These are phyloP conservation scores for Phytophthora cryptogea DNA, from an alignment of 352 stramenopile genomes.

Conservation along the genomic window DNA sequence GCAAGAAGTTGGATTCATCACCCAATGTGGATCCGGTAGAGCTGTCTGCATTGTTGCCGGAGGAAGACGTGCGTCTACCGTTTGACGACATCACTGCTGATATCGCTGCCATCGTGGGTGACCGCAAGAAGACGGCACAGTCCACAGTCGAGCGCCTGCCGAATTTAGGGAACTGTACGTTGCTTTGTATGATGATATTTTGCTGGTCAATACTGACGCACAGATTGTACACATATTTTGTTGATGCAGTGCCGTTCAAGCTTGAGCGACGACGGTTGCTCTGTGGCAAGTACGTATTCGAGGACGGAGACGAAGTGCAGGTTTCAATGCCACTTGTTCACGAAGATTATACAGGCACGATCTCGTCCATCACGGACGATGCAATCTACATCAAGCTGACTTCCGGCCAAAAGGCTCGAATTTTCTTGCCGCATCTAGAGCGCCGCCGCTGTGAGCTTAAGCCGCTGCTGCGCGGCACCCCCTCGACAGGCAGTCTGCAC, in stretches of 20 bases:
- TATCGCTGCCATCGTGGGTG: constrained; percentile 53
- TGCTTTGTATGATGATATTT: background rate
- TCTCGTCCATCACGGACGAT: constrained; percentile 73
- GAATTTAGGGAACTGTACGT: constrained; percentile 39
- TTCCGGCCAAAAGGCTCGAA: constrained; percentile 66
- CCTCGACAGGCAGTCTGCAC: constrained; percentile 52
- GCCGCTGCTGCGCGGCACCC: constrained; percentile 57
- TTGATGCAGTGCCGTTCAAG: constrained; percentile 47
- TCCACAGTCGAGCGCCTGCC: constrained; percentile 29
- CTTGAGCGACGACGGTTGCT: constrained; percentile 58
- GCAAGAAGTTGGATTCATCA: constrained; percentile 41
- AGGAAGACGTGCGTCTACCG: constrained; percentile 52
- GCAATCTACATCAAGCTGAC: constrained; percentile 73
- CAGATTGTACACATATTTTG: background rate
- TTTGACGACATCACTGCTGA: constrained; percentile 64
- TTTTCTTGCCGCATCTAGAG: constrained; percentile 60
- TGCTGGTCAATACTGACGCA: constrained; percentile 8
- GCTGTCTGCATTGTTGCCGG: constrained; percentile 37
- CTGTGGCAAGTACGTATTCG: constrained; percentile 76
- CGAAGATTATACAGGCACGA: constrained; percentile 78
- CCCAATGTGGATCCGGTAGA: constrained; percentile 17
- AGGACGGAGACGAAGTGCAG: constrained; percentile 82
- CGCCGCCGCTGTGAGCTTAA: constrained; percentile 66
- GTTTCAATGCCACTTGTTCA: constrained; percentile 64
- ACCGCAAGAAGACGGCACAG: constrained; percentile 37